Base-by-base conservation (phyloP, 2,329 filamentous ascomycete species). In the Cladophialophora carrionii region DNA sequence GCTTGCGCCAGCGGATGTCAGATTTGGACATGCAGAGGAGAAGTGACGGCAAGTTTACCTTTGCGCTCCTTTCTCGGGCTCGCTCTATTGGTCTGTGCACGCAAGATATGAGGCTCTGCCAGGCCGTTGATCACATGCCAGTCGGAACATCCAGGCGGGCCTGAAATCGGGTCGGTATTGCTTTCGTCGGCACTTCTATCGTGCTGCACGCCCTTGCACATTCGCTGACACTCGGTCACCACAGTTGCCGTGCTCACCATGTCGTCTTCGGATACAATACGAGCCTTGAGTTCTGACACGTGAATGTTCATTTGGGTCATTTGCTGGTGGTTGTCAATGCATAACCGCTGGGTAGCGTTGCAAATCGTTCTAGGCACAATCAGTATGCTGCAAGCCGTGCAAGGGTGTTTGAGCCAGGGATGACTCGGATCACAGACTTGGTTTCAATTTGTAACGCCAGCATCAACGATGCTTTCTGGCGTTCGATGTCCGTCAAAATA, bases 401-500 rank as follows among this genome's bases (percentile, higher is more conserved):
- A 43, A 2, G 22, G 22, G 22, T 52, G 8, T 29, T 14, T 26
- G 48, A 52, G 14, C 20, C 5, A 51, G 10, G 26, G 26, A 20
- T 10, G 48, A 14, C 37, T 43, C n/a, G 5, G 48, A n/a, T 17
- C 12, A 52, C 48, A 52, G 10, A 52, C 48, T 29, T 24, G 5
- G 26, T 24, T 29, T 52, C 48, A 12, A 52, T 52, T 29, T 52
- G 48, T 29, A 52, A 17, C 12, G 26, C 48, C 26, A 52, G 48
- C 20, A 29, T 29, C 48, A 52, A n/a, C 14, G 48, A 24, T 52
- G 48, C 26, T 52, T 52, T 52, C 22, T 52, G 48, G 22, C 48
- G 48, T 29, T 52, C 48, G 26, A 52, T 24, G 22, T 52, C 48
- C 22, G 48, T n/a, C 48, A 52, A 20, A 20, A 52, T 52, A 52